phyloP scores from a whole-genome alignment of 345 rosid genomes.

The Euphorbia peplus region DNA sequence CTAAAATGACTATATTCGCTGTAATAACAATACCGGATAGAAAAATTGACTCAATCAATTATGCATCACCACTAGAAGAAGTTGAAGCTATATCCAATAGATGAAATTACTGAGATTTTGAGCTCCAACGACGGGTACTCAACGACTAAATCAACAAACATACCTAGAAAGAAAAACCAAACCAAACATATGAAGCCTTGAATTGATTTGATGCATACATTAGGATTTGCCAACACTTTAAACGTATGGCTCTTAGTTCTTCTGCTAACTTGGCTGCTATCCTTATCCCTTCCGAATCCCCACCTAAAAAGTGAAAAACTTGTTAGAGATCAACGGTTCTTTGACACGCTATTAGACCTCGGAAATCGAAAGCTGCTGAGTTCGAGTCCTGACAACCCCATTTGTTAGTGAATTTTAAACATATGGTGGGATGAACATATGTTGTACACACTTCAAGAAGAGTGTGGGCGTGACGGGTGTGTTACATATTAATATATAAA shows the following conservation, averaged over 20 bases:
- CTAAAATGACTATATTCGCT: no score
- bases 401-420: no score
- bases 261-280: slow-evolving; percentile 25
- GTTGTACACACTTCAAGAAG: no score
- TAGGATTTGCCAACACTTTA: slow-evolving; percentile 59
- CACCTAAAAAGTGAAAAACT: no score
- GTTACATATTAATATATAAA: no score
- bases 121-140: slow-evolving; percentile 6
- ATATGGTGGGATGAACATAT: no score
- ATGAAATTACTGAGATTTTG: slow-evolving; percentile 6
- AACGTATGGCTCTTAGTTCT: slow-evolving; percentile 55
- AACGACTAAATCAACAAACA: slow-evolving; percentile 24
- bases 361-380: no score
- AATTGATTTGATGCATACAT: slow-evolving; percentile 51
- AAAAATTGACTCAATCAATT: background rate
- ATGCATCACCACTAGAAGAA: background rate
- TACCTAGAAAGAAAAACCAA: slow-evolving; percentile 39
- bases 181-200: slow-evolving; percentile 32
- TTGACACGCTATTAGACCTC: no score
- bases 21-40: no score
- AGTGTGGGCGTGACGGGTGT: no score
- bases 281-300: slow-evolving; percentile 39
- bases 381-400: no score
- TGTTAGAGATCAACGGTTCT: no score
- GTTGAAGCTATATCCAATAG: slow-evolving; percentile 11